Evolutionary conservation across 2,329 filamentous ascomycete genomes (phyloP).

Genomic region (Penicillium sp.): DNA sequence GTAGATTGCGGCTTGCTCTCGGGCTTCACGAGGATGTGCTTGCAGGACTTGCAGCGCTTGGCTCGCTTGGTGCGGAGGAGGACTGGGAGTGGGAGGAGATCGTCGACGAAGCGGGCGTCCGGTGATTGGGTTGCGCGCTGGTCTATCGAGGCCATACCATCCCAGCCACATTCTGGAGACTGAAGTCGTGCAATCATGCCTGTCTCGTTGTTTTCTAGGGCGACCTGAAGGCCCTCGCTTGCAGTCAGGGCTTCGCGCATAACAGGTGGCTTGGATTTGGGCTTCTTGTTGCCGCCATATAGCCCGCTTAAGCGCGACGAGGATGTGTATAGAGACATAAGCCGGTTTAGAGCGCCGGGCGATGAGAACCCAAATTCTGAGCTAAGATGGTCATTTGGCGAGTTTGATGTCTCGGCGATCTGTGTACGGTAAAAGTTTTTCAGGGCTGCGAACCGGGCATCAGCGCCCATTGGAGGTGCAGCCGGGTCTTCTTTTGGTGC

Average conservation of each 20-base stretch:
- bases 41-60: slow-evolving; percentile 87
- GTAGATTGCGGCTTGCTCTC: slow-evolving; percentile 86
- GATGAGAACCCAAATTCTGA: slow-evolving; percentile 59
- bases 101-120: slow-evolving; percentile 62
- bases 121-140: slow-evolving; percentile 53
- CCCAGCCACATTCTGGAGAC: slow-evolving; percentile 56
- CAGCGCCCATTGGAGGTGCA: slow-evolving; percentile 52
- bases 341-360: slow-evolving; percentile 76
- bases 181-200: slow-evolving; percentile 60
- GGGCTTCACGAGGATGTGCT: slow-evolving; percentile 92
- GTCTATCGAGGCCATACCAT: slow-evolving; percentile 56
- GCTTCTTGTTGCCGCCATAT: slow-evolving; percentile 57
- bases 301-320: slow-evolving; percentile 54
- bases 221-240: slow-evolving; percentile 68
- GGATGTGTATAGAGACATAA: slow-evolving; percentile 83
- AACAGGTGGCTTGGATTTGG: slow-evolving; percentile 63
- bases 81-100: slow-evolving; percentile 77
- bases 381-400: slow-evolving; percentile 54
- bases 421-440: slow-evolving; percentile 80
- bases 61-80: slow-evolving; percentile 87
- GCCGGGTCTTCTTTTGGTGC: slow-evolving; percentile 36
- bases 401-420: slow-evolving; percentile 60
- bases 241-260: slow-evolving; percentile 76
- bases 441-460: slow-evolving; percentile 71
- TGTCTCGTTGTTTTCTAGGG: slow-evolving; percentile 59